phyloP scores from a whole-genome alignment of 768 basidiomycete species.

The Lactarius evosmus region DNA sequence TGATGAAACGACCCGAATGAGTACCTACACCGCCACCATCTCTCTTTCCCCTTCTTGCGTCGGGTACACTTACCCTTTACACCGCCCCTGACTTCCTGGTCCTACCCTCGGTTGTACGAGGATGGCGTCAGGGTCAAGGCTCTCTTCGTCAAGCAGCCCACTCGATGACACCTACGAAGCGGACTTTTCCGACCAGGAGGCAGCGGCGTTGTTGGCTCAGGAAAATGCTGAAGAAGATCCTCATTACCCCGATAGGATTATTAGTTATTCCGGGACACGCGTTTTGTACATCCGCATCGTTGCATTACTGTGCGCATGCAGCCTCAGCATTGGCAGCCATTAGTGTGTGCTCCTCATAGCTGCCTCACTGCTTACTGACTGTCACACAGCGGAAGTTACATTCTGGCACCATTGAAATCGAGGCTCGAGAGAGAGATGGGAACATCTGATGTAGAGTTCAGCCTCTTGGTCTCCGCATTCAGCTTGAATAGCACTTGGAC shows the following conservation, averaged over 20 bases:
- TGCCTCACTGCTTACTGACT: conserved; percentile 8
- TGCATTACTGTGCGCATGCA: conserved; percentile 69
- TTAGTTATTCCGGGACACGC: not conserved
- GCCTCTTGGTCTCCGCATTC: conserved; percentile 71
- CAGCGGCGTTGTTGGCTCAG: not conserved
- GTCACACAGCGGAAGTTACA: conserved; percentile 56
- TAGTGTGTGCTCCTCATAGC: conserved; percentile 46
- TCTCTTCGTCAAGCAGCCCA: not conserved
- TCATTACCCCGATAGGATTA: not conserved
- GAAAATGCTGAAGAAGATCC: not conserved
- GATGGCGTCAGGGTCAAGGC: not conserved
- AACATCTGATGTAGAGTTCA: conserved; percentile 74
- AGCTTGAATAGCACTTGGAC: conserved; percentile 76
- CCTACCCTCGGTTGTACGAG: not conserved
- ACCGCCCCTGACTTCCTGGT: not conserved
- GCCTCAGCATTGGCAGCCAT: conserved; percentile 72
- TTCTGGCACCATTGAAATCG: conserved; percentile 77
- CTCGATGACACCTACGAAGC: not conserved
- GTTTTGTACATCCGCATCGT: conserved; percentile 52
- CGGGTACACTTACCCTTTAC: not conserved
- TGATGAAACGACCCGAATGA: not conserved
- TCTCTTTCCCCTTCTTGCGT: not conserved
- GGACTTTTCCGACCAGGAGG: conserved; percentile 2
- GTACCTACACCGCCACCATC: not conserved
- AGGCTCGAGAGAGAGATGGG: conserved; percentile 64